Conservation (phyloP, 805 yeast genomes). For the Candida koratica region DNA sequence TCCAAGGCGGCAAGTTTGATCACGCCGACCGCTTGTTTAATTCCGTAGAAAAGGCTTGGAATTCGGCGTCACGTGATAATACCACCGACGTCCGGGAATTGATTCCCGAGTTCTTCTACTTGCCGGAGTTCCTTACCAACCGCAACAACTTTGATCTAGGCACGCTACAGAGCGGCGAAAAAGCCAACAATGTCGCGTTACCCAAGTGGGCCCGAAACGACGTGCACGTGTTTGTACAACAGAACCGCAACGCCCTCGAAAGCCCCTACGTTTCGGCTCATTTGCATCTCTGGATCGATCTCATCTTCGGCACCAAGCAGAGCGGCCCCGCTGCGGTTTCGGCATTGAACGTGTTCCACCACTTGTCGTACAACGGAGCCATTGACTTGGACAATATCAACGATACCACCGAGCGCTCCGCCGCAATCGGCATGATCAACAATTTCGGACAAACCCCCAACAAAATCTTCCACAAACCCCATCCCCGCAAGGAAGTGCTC, state of each 20-base stretch:
- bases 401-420: constrained; percentile 70
- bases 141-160: constrained; percentile 70
- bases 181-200: constrained; percentile 57
- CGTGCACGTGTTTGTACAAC: constrained; percentile 66
- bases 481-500: constrained; percentile 47
- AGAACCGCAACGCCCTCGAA: constrained; percentile 80
- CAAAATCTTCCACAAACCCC: constrained; percentile 66
- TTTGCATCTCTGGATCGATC: constrained; percentile 80
- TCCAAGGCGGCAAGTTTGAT: constrained; percentile 88
- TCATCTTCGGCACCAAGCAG: constrained; percentile 79
- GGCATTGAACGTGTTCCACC: constrained; percentile 75
- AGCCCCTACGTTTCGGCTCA: constrained; percentile 74
- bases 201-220: constrained; percentile 86
- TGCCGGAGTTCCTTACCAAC: constrained; percentile 75
- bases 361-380: constrained; percentile 80
- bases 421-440: constrained; percentile 80
- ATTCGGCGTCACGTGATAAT: constrained; percentile 70
- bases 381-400: constrained; percentile 69
- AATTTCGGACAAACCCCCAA: constrained; percentile 90
- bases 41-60: constrained; percentile 76
- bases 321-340: constrained; percentile 65
- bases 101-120: constrained; percentile 78
- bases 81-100: constrained; percentile 86
- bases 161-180: constrained; percentile 55
- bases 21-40: constrained; percentile 81